Conservation (phyloP, 352 stramenopile genomes). For the Phytopythium oedochilum region DNA sequence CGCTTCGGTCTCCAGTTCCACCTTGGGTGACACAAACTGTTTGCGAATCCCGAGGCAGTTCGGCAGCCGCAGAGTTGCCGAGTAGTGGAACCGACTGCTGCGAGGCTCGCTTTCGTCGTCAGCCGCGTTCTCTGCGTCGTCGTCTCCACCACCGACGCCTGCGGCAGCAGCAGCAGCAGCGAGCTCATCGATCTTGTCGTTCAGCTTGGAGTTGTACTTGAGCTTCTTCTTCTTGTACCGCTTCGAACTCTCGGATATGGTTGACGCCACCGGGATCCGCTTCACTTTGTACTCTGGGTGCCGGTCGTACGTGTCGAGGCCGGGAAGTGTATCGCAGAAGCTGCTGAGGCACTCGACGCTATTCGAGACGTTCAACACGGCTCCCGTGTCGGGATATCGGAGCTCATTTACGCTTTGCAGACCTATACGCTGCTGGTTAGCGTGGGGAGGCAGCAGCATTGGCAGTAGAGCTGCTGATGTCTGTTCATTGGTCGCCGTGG, state of each 20-base stretch:
- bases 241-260: constrained; percentile 50
- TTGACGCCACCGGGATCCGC: constrained; percentile 42
- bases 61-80: constrained; percentile 60
- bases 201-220: constrained; percentile 74
- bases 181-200: constrained; percentile 74
- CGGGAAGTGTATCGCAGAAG: constrained; percentile 79
- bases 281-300: constrained; percentile 73
- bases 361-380: constrained; percentile 58
- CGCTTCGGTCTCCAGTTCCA: constrained; percentile 50
- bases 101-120: constrained; percentile 9
- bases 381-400: constrained; percentile 59
- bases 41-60: constrained; percentile 55
- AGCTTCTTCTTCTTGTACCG: constrained; percentile 67
- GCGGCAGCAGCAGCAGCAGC: constrained; percentile 17
- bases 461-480: not conserved
- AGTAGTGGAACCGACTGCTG: constrained; percentile 42
- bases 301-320: constrained; percentile 78
- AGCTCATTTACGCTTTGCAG: constrained; percentile 36
- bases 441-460: not conserved
- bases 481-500: not conserved
- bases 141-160: constrained; percentile 7
- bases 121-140: constrained; percentile 8
- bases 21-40: constrained; percentile 56
- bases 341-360: constrained; percentile 62
- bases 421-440: not conserved